These are phyloP conservation scores for Syzygium syzygioides DNA, from an alignment of 441 rosid genomes.

Conservation along the genomic window DNA sequence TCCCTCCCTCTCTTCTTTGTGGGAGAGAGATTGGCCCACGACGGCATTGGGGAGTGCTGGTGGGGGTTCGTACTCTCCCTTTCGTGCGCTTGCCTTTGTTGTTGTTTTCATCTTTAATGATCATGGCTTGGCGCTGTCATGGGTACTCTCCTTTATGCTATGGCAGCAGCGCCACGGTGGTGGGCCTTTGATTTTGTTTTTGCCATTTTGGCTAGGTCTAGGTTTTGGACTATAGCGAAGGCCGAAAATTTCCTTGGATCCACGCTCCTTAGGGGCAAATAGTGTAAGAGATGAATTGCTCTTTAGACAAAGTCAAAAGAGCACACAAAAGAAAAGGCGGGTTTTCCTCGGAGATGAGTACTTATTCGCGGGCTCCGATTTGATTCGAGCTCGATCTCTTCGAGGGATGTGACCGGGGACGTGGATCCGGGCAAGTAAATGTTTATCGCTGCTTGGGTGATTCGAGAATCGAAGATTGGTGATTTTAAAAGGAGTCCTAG, in stretches of 20 bases:
- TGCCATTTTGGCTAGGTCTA: neutral
- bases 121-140: neutral
- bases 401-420: neutral
- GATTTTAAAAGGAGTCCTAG: neutral
- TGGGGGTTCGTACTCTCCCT: neutral
- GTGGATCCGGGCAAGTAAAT: neutral
- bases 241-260: neutral
- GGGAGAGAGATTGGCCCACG: conserved; percentile 9
- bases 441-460: neutral
- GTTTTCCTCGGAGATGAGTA: neutral
- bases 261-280: neutral
- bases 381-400: neutral
- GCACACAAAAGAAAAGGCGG: neutral
- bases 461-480: neutral
- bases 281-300: neutral
- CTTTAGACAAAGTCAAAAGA: neutral
- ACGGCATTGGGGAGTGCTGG: neutral
- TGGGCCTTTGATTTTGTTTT: neutral
- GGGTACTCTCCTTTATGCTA: neutral
- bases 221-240: neutral
- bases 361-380: neutral
- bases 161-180: neutral
- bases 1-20: neutral
- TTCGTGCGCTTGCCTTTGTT: neutral
- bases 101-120: neutral